phyloP scores from a whole-genome alignment of 2,329 filamentous ascomycete species.

The Cercospora sp. region DNA sequence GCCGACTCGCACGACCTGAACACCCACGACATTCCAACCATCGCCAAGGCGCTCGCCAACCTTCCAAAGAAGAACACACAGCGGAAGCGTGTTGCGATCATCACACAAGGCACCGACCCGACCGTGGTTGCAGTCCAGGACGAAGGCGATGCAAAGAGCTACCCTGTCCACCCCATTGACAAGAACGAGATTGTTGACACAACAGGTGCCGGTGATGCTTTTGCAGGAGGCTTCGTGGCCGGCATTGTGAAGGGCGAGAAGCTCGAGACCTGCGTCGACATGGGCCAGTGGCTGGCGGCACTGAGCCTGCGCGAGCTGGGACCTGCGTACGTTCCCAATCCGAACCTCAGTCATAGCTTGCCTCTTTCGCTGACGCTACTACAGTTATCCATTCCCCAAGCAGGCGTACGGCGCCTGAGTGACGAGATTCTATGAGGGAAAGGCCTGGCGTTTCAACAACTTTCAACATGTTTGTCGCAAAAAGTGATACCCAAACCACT shows the following conservation, averaged over 20 bases:
- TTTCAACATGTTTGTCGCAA: conserved; percentile 30
- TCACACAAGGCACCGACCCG: conserved; percentile 92
- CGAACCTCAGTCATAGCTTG: background rate
- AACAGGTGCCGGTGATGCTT: conserved; percentile 93
- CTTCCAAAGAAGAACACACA: conserved; percentile 88
- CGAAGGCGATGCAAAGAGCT: conserved; percentile 66
- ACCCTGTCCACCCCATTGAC: conserved; percentile 76
- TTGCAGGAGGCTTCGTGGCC: conserved; percentile 89
- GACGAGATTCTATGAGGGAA: background rate
- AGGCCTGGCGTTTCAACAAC: conserved; percentile 38
- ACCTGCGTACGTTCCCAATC: conserved; percentile 72
- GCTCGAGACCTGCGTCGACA: conserved; percentile 76
- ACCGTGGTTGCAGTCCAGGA: conserved; percentile 75
- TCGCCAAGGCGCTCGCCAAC: conserved; percentile 80
- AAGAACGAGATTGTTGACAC: conserved; percentile 86
- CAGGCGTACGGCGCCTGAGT: conserved; percentile 38
- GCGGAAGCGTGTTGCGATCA: conserved; percentile 80
- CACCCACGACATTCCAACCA: conserved; percentile 76
- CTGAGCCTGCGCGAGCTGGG: conserved; percentile 94
- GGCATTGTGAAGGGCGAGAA: conserved; percentile 82
- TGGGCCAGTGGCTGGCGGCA: conserved; percentile 94
- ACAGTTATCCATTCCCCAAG: conserved; percentile 42
- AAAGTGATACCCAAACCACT: conserved; percentile 31
- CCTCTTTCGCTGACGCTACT: conserved; percentile 15
- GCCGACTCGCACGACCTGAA: conserved; percentile 75